Base-by-base conservation (phyloP, 306 rosid genomes). In the Rosa rugosa region DNA sequence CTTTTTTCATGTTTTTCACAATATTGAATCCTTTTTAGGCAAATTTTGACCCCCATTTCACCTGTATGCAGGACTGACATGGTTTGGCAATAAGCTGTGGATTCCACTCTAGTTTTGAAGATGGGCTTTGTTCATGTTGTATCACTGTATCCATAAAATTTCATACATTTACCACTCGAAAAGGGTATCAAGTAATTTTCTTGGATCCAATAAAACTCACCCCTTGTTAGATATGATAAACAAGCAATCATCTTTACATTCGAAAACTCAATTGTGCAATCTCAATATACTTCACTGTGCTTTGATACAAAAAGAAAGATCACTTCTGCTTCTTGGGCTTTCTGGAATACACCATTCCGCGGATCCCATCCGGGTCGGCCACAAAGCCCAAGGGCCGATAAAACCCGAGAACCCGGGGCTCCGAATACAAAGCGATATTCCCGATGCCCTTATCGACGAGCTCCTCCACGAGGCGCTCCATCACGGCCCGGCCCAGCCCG, bases 371-470 rank as follows among this genome's bases (percentile, higher is more conserved):
- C 25, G 94, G 98, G 74, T 92, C 97, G 36, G 96, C 89, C 44
- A 92, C 89, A 64, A 92, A 94, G 0, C 98, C 98, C 81, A 94
- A 65, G 0, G 98, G 98, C 5, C 97, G 69, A 50, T 90, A 94
- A 56, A 94, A 94, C 9, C 98, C 97, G 20, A 94, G 90, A 47
- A 94, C 97, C 2, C 94, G 83, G 6, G 97, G 93, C 86, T 94
- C 98, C 69, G 97, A 94, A 7, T 90, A 92, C 45, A 94, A 75
- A 0, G 95, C 95, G 50, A 94, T 91, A 56, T 92, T 92, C 20
- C 56, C 47, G 40, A 95, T 92, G 41, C 97, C 99, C 16, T 80
- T 92, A 0, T 12, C 47, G 1, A 83, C 59, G 0, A 92, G 83
- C 54, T 84, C 93, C 51, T 76, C 77, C 0, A 94, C 69, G 3